These are phyloP conservation scores for Pyrenopolyporus hunteri DNA, from an alignment of 495 filamentous ascomycete species.

Conservation along the genomic window DNA sequence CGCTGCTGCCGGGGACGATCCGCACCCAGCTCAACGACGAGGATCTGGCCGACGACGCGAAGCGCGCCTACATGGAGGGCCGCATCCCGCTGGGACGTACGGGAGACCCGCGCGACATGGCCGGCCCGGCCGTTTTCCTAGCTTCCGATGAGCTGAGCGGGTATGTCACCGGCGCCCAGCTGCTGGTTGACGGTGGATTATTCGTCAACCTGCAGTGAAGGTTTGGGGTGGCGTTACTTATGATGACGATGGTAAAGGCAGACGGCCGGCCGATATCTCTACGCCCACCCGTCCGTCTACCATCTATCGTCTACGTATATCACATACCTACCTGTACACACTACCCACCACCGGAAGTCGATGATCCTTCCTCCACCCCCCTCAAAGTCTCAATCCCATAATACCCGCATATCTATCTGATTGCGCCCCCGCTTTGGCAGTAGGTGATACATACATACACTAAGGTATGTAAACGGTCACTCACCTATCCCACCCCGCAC, in stretches of 20 bases:
- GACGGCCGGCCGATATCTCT: not conserved
- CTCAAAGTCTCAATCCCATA: not conserved
- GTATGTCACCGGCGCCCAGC: slow-evolving; percentile 82
- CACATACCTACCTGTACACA: too few species aligned
- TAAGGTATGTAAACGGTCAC: not conserved
- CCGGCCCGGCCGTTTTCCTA: slow-evolving; percentile 85
- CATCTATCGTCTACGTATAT: too few species aligned
- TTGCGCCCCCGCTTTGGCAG: not conserved
- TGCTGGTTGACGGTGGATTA: slow-evolving; percentile 84
- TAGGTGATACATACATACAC: not conserved
- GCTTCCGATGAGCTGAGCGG: slow-evolving; percentile 77
- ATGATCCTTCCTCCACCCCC: too few species aligned
- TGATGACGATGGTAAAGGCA: too few species aligned
- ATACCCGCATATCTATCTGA: not conserved
- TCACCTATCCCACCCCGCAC: not conserved
- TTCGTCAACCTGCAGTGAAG: slow-evolving; percentile 64
- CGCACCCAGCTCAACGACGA: slow-evolving; percentile 85
- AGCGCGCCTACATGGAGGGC: slow-evolving; percentile 83
- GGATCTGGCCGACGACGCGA: slow-evolving; percentile 72
- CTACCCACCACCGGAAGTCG: too few species aligned
- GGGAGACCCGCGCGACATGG: slow-evolving; percentile 72
- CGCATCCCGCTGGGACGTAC: slow-evolving; percentile 80
- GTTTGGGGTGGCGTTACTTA: too few species aligned
- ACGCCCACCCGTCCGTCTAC: too few species aligned
- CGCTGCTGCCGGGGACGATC: slow-evolving; percentile 84